phyloP scores from a whole-genome alignment of 495 filamentous ascomycete genomes.

The Hypoxylon lenormandii region DNA sequence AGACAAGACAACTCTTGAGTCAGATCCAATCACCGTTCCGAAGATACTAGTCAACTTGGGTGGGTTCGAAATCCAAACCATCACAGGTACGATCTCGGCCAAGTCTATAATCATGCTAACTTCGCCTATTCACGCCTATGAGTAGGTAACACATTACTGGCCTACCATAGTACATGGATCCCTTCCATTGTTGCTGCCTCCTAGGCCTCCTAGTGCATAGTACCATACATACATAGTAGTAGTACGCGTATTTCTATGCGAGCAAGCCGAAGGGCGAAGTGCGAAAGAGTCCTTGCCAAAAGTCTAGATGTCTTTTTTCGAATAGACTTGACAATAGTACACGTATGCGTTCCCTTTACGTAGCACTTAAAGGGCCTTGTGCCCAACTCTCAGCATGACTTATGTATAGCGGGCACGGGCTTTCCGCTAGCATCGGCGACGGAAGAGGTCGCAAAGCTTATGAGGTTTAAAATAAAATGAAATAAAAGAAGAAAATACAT shows the following conservation, averaged over 20 bases:
- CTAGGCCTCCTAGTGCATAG: no score
- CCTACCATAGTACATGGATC: slow-evolving; percentile 4
- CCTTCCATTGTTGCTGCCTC: neutral
- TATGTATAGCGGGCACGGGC: no score
- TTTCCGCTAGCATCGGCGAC: neutral
- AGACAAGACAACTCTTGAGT: slow-evolving; percentile 20
- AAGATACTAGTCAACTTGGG: slow-evolving; percentile 28
- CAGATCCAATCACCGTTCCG: slow-evolving; percentile 42
- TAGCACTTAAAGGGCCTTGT: neutral
- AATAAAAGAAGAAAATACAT: no score
- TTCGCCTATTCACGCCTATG: slow-evolving; percentile 21
- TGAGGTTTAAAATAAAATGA: slow-evolving; percentile 1
- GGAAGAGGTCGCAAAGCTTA: neutral
- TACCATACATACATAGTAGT: no score
- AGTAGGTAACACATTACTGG: neutral
- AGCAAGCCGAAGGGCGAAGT: neutral
- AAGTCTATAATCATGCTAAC: slow-evolving; percentile 27
- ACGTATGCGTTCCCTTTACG: slow-evolving; percentile 1
- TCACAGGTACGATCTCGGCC: slow-evolving; percentile 46
- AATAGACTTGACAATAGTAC: neutral
- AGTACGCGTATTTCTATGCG: no score
- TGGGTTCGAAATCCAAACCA: slow-evolving; percentile 28
- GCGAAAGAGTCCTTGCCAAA: neutral
- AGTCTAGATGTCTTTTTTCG: neutral
- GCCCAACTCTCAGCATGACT: neutral